Percentiles rank a stretch among this genome's conserved stretches.
Conservation (phyloP, 2,329 filamentous ascomycete genomes). For the Botrytis fragariae region DNA sequence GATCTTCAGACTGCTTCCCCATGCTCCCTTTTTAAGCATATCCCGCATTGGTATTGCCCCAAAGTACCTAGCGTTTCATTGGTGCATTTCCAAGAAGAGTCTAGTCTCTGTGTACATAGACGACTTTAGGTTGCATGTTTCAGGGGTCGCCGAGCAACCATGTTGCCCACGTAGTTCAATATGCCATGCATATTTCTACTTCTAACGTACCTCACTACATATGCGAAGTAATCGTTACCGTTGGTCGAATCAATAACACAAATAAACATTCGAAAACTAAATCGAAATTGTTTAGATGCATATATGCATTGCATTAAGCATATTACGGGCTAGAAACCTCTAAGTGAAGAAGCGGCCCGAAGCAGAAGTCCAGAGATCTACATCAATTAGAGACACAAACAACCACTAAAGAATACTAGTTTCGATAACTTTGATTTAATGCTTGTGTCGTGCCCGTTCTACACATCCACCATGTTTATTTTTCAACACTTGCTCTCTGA, state of each 20-base stretch:
- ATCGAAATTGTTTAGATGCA: background rate
- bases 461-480: background rate
- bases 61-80: background rate
- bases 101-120: slow-evolving; percentile 4
- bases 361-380: background rate
- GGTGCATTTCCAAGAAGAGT: background rate
- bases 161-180: background rate
- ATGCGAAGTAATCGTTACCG: background rate
- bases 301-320: background rate
- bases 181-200: background rate
- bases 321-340: background rate
- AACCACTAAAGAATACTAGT: background rate
- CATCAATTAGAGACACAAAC: background rate
- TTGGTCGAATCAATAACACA: background rate
- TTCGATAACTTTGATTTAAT: slow-evolving; percentile 4
- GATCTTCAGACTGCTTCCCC: background rate
- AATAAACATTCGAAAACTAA: background rate
- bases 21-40: background rate
- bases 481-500: background rate
- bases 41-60: background rate
- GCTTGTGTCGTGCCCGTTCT: background rate
- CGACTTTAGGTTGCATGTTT: background rate
- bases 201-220: background rate
- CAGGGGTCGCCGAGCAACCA: slow-evolving; percentile 12
- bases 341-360: background rate